Evolutionary conservation across 2,329 filamentous ascomycete genomes (phyloP), one percentile per base, ranked within the genome.

Genomic region (Domatiomyces catenatus): DNA sequence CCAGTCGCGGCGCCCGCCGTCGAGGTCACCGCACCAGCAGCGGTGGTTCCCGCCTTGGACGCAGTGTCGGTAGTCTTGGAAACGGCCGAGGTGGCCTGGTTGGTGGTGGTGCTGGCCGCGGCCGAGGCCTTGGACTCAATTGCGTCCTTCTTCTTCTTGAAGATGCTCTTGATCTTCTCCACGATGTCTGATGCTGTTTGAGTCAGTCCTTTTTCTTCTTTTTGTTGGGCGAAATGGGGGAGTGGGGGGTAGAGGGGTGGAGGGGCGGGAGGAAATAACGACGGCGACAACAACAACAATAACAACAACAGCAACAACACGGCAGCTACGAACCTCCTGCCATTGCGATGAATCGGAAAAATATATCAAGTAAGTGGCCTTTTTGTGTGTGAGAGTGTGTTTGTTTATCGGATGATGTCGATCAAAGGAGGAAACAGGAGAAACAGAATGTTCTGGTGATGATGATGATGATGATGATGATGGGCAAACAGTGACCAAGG

Each of bases 201-300:
- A 32, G 45, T 47, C 8, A 32, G 45, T 8, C 17, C 8, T 6
- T 32, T 19, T 5, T 19, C 8, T 45, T 45, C 26, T 36, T 39
- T 36, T 51, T 50, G 44, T 36, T 51, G 49, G 44, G 52, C 18
- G 51, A 49, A 26, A 48, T 46, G 46, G 49, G 54, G 15, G 52
- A 48, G 46, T 49, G 32, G 18, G 48, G 52, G 45, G 50, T 52
- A 49, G 52, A 53, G 0, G 66, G 58, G 62, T 64, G 69, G 22
- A 59, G 59, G 1, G 64, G 70, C 65, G 45, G 17, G 24, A 3
- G 44, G 15, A 46, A 24, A 6, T 6, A 24, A 24, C 3, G 22
- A 24, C 22, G 6, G 6, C 22, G 6, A 24, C 22, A 6, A 24
- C 22, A 6, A 24, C 22, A 24, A 24, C n/a, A 24, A 6, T 6